A percentile compares a stretch with the other conserved stretches of the same genome.
Conservation (phyloP, 1,284 basidiomycete species). For the Anthracocystis panici-leucophaei region DNA sequence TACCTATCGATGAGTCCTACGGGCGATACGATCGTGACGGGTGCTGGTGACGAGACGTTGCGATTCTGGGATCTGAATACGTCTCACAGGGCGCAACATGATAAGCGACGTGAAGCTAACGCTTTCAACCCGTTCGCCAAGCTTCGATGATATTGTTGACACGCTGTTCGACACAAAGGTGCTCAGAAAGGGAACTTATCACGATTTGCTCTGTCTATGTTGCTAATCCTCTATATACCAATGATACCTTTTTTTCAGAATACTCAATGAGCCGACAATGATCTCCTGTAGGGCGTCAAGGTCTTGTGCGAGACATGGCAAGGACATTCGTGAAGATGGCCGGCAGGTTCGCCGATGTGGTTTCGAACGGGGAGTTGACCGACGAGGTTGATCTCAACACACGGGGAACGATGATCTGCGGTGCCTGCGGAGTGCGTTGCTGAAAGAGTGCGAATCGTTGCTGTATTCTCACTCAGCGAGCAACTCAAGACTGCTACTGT, state of each 20-base stretch:
- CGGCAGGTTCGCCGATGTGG: too few relatives aligned
- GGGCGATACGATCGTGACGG: slow-evolving; percentile 96
- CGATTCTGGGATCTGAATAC: slow-evolving; percentile 79
- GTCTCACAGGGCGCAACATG: slow-evolving; percentile 45
- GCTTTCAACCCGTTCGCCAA: slow-evolving; percentile 65
- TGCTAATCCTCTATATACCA: slow-evolving; percentile 12
- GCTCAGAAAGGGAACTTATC: background rate
- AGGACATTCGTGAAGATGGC: background rate
- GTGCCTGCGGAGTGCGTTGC: too few relatives aligned
- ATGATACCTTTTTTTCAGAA: slow-evolving; percentile 15
- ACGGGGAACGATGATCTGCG: too few relatives aligned
- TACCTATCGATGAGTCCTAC: slow-evolving; percentile 97
- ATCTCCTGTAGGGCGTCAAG: background rate
- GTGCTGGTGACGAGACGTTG: slow-evolving; percentile 96
- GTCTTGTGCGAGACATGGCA: background rate
- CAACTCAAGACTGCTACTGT: too few relatives aligned
- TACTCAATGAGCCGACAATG: background rate
- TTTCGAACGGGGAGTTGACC: too few relatives aligned
- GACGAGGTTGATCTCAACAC: too few relatives aligned
- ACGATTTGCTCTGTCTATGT: slow-evolving; percentile 1
- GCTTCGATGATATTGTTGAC: slow-evolving; percentile 46
- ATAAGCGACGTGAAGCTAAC: slow-evolving; percentile 51
- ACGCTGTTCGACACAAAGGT: too few relatives aligned
- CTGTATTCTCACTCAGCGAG: too few relatives aligned
- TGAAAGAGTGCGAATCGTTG: too few relatives aligned